These are phyloP conservation scores for Boletus pseudopeckii DNA, from an alignment of 768 basidiomycete species.

Conservation along the genomic window DNA sequence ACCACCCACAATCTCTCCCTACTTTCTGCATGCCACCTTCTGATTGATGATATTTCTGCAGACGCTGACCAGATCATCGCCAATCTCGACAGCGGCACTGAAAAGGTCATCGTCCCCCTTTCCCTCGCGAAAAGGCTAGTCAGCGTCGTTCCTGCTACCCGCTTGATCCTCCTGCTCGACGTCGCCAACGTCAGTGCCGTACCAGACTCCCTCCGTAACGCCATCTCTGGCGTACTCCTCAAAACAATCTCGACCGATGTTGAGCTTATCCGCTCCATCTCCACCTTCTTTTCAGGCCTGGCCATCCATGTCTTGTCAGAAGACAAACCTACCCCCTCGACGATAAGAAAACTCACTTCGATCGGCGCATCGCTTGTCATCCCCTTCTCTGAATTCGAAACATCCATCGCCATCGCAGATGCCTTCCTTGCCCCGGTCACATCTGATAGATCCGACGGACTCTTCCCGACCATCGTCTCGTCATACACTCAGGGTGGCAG, in stretches of 20 bases:
- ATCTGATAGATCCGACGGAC: slow-evolving; percentile 87
- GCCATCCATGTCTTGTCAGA: slow-evolving; percentile 59
- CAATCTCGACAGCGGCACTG: slow-evolving; percentile 74
- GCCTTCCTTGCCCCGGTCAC: slow-evolving; percentile 79
- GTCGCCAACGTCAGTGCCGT: slow-evolving; percentile 70
- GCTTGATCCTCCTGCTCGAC: slow-evolving; percentile 75
- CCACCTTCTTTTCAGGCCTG: slow-evolving; percentile 65
- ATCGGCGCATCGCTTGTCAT: slow-evolving; percentile 67
- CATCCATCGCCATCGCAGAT: slow-evolving; percentile 71
- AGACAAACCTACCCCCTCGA: slow-evolving; percentile 53
- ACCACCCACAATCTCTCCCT: slow-evolving; percentile 30
- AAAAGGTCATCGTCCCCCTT: slow-evolving; percentile 74
- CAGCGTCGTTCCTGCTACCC: slow-evolving; percentile 62
- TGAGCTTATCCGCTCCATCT: slow-evolving; percentile 74
- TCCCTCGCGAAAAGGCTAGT: slow-evolving; percentile 65
- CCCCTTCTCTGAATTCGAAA: slow-evolving; percentile 60
- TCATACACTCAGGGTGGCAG: slow-evolving; percentile 62
- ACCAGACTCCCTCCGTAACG: slow-evolving; percentile 67
- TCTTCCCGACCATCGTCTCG: slow-evolving; percentile 91
- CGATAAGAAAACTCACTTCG: slow-evolving; percentile 57
- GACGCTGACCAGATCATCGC: slow-evolving; percentile 55
- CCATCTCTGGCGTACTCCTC: slow-evolving; percentile 76
- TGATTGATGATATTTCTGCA: slow-evolving; percentile 49
- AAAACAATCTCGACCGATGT: slow-evolving; percentile 70
- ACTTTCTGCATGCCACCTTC: slow-evolving; percentile 44